Conservation (phyloP, 306 rosid species). For the Hippophae gyantsensis region DNA sequence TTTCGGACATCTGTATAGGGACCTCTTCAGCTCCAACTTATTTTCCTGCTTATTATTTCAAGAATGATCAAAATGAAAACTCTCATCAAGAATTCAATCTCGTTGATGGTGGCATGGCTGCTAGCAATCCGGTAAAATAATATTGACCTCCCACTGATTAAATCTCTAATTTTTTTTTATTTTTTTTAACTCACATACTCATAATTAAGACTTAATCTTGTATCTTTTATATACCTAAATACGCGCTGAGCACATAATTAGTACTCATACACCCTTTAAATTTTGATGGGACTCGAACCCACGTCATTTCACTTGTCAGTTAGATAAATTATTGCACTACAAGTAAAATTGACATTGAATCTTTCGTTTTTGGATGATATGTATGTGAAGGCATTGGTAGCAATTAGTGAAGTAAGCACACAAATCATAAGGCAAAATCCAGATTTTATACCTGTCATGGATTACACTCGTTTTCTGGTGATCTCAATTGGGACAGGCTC, state of each 20-base stretch:
- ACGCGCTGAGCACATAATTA: no score
- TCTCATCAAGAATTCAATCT: slow-evolving; percentile 14
- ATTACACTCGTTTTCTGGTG: slow-evolving; percentile 28
- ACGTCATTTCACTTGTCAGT: no score
- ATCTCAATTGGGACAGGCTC: slow-evolving; percentile 45
- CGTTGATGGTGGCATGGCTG: slow-evolving; percentile 31
- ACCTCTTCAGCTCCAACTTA: slow-evolving; percentile 33
- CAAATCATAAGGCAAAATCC: slow-evolving; percentile 20
- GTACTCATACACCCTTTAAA: no score
- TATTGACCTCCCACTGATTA: not conserved
- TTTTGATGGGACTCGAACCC: no score
- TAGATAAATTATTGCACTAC: no score
- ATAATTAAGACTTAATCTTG: no score
- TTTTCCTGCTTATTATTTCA: slow-evolving; percentile 22
- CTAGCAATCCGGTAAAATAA: slow-evolving; percentile 20
- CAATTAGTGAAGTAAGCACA: slow-evolving; percentile 36
- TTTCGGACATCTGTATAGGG: slow-evolving; percentile 25
- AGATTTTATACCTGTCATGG: slow-evolving; percentile 6
- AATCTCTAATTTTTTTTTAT: no score
- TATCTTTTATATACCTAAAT: no score
- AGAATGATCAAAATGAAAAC: slow-evolving; percentile 9
- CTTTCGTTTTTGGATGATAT: not conserved
- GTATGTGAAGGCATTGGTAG: slow-evolving; percentile 29
- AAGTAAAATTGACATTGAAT: no score
- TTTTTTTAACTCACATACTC: no score